Evolutionary conservation across 257 asterid species (phyloP).

Genomic region (Jacaranda mimosifolia): DNA sequence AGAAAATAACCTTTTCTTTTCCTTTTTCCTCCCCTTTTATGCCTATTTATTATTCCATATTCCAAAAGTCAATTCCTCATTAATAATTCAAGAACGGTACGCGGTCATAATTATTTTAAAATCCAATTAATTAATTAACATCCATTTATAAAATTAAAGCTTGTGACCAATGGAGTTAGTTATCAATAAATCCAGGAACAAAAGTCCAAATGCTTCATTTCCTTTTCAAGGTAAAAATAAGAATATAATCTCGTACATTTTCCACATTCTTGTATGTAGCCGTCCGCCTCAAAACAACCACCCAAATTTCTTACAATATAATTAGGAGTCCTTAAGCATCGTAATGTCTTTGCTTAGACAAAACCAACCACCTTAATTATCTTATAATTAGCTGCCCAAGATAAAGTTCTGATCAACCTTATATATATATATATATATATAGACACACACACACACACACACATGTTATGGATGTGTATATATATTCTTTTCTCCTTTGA

Average conservation of each 20-base stretch:
- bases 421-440: background rate
- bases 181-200: background rate
- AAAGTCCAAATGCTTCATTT: background rate
- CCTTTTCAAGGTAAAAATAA: background rate
- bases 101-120: background rate
- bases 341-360: background rate
- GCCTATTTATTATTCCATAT: too few species aligned
- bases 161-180: background rate
- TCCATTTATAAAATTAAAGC: background rate
- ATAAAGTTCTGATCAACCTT: background rate
- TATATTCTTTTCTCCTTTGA: background rate
- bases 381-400: background rate
- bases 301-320: background rate
- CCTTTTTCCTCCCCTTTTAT: too few species aligned
- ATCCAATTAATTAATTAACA: background rate
- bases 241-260: background rate
- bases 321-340: background rate
- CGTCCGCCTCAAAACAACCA: background rate
- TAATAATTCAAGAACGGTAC: background rate
- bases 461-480: background rate
- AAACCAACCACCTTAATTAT: constrained; percentile 7
- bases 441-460: too few species aligned
- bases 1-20: too few species aligned
- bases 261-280: constrained; percentile 2
- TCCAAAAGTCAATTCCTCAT: background rate